Evolutionary conservation across 140 eudicot species (phyloP).

Genomic region (Stevia rebaudiana): DNA sequence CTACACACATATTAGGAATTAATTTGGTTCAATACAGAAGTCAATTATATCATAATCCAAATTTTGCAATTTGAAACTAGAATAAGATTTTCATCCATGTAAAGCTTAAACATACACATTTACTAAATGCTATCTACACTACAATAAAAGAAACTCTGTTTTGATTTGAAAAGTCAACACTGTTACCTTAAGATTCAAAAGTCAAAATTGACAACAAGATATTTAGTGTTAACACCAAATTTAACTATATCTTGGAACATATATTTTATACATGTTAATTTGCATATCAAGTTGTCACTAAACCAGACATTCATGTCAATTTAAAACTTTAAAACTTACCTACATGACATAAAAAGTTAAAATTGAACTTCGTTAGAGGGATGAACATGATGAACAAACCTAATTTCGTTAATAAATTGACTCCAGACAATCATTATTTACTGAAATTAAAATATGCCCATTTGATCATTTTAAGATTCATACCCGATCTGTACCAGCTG

Average conservation of each 20-base stretch:
- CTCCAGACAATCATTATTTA: not conserved
- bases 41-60: not conserved
- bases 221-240: not conserved
- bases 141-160: not conserved
- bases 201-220: not conserved
- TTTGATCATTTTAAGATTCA: not conserved
- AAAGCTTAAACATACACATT: constrained; percentile 12
- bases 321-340: constrained; percentile 7
- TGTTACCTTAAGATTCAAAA: not conserved
- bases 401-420: not conserved
- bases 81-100: constrained; percentile 6
- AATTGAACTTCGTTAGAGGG: not conserved
- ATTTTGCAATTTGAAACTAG: not conserved
- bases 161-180: constrained; percentile 19
- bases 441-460: not conserved
- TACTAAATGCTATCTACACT: not conserved
- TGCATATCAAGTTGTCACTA: not conserved
- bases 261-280: not conserved
- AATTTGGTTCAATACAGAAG: not conserved
- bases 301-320: not conserved
- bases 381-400: not conserved
- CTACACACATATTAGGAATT: not conserved
- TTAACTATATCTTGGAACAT: not conserved
- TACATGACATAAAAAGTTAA: constrained; percentile 14
- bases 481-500: constrained; percentile 92